Base-by-base conservation (phyloP, 192 early-diverging fungal species). In the Dissophora globulifera region DNA sequence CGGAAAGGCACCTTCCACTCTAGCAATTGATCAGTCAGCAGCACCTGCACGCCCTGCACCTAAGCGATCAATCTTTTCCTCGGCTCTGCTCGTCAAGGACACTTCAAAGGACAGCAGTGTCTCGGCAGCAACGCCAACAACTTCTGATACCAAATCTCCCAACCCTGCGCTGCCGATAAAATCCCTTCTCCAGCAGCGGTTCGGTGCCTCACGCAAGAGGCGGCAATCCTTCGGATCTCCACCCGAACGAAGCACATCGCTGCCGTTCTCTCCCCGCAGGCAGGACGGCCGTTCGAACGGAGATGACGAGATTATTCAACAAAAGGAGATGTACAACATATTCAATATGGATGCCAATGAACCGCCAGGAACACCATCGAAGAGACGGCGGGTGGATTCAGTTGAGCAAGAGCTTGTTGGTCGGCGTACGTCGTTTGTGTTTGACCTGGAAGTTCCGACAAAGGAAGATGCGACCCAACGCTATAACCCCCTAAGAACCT, bases 201-300 rank as follows among this genome's bases (percentile, higher is more conserved):
- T 76, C 15, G 72, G 72, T 11, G 20, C 42, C 13, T 76, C 72
- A 3, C 35, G 30, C 47, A 76, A 76, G 42, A 29, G 72, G 30
- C 45, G 72, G 11, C 72, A 76, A 40, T 76, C 72, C 6, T 74
- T 56, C 27, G 69, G 64, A 23, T 62, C 59, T 38, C 38, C 48
- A 57, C 53, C 64, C 6, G 29, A 46, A 7, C 30, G 33, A 7
- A 22, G 61, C 20, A 42, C 38, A 52, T 51, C 49, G 4, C 17
- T 31, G 17, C 20, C 45, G 7, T 25, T 45, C 17, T 17, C 43
- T 5, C 4, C 43, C 12, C 6, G 17, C 9, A 45, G 16, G 9
- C 43, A 10, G n/a, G 43, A n/a, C 16, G 12, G n/a, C 10, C 43
- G 43, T 6, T 45, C 43, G n/a, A n/a, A 45, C n/a, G 9, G n/a